Evolutionary conservation across 345 rosid species (phyloP), one percentile per base, ranked within the genome.

Genomic region (Lepidium sativum): DNA sequence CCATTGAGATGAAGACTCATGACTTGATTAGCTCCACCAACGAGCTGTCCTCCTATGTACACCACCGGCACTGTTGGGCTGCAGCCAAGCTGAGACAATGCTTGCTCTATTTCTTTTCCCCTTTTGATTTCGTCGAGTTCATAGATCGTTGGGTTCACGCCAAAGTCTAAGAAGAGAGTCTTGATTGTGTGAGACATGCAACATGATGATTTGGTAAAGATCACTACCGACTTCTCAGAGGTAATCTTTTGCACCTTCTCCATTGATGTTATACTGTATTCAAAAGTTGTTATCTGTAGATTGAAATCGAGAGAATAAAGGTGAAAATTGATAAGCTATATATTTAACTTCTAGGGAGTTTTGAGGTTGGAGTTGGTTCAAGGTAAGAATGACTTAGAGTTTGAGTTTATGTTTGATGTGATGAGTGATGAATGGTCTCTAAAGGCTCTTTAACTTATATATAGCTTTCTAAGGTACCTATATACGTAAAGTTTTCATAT

Each of bases 1-100:
- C 86, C 78, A 55, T 72, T 83, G 21, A 89, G 94, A 75, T 86
- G 96, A 59, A 80, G 89, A 65, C 80, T 84, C 94, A 86, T 86
- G 49, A 86, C 78, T 79, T 84, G 89, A 38, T 84, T 80, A 53
- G 92, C 74, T 21, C 94, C 96, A 34, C 96, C 94, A 0, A 89
- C 80, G 20, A 86, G 89, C 21, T 83, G 77, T 0, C 94, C 89
- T 1, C 94, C 87, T 23, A 89, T 83, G 84, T 86, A 89, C 33
- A 89, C 89, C 1, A 77, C 82, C 0, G 94, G 96, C 66, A 86
- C 78, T 3, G 85, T 39, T 0, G 86, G 84, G 70, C 76, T 81
- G 65, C 86, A 80, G 1, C 96, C 91, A 4, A 78, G 79, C 75
- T 86, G 72, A 3, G 82, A 41, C 11, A 89, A 80, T 18, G 82